phyloP scores from a whole-genome alignment of 208 protist species.

The Crithidia bombi region DNA sequence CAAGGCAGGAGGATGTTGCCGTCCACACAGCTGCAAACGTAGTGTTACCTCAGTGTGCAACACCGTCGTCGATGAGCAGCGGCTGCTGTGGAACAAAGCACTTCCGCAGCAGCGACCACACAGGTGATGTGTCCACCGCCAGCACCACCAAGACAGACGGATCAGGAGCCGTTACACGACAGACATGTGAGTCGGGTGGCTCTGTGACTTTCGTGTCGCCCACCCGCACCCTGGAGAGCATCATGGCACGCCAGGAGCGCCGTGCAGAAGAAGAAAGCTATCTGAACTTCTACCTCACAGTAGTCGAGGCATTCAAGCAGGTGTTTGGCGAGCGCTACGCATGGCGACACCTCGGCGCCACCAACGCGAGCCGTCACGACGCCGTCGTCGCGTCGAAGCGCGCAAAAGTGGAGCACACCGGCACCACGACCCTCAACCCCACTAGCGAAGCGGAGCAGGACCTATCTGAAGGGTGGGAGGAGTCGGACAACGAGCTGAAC shows the following conservation, averaged over 20 bases:
- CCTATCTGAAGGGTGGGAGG: background rate
- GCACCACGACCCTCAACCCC: background rate
- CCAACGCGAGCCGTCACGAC: slow-evolving; percentile 72
- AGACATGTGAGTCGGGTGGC: background rate
- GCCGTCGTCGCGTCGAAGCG: background rate
- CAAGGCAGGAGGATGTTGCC: background rate
- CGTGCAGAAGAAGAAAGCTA: slow-evolving; percentile 49
- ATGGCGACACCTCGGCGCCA: slow-evolving; percentile 70
- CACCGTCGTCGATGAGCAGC: background rate
- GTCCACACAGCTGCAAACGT: background rate
- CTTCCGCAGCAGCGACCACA: background rate
- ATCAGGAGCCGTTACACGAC: background rate
- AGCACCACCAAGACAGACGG: background rate
- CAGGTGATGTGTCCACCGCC: background rate
- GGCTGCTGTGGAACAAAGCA: background rate
- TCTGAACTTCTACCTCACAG: slow-evolving; percentile 53
- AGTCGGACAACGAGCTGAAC: slow-evolving; percentile 30
- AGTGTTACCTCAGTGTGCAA: background rate
- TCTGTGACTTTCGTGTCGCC: slow-evolving; percentile 48
- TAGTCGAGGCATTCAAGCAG: slow-evolving; percentile 69
- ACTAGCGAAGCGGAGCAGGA: background rate
- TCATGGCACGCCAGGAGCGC: slow-evolving; percentile 38
- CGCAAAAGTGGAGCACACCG: background rate
- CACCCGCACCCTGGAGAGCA: slow-evolving; percentile 57
- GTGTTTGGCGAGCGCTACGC: slow-evolving; percentile 82